Percentiles rank a stretch among this genome's conserved stretches.
These are phyloP conservation scores for Mycena latifolia DNA, from an alignment of 768 basidiomycete species.

Conservation along the genomic window DNA sequence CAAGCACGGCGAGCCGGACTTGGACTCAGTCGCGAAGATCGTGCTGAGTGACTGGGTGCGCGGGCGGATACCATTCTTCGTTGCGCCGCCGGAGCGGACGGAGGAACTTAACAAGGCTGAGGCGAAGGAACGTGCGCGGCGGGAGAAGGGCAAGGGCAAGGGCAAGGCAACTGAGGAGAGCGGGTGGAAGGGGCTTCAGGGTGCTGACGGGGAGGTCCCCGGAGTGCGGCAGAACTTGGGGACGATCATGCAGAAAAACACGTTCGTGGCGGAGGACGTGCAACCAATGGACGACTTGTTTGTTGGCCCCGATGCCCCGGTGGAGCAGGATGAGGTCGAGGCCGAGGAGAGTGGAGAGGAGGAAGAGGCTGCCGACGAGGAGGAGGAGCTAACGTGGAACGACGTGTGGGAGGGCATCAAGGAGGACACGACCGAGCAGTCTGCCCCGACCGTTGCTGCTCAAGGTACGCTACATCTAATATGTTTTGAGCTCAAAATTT, in stretches of 20 bases:
- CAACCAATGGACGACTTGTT: conserved; percentile 69
- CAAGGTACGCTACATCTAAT: conserved; percentile 41
- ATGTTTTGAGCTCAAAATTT: conserved; percentile 1
- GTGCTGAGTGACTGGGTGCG: conserved; percentile 97
- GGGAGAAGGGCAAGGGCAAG: conserved; percentile 61
- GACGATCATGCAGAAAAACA: conserved; percentile 90
- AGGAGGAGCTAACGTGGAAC: conserved; percentile 81
- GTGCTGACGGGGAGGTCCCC: conserved; percentile 53
- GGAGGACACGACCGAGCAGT: conserved; percentile 47
- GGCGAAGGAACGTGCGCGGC: conserved; percentile 63
- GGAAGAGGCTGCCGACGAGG: conserved; percentile 47
- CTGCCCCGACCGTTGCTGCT: conserved; percentile 38
- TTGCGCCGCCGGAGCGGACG: conserved; percentile 87
- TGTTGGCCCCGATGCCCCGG: conserved; percentile 57
- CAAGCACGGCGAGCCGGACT: conserved; percentile 95
- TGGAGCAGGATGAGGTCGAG: conserved; percentile 50
- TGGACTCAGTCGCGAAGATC: conserved; percentile 94
- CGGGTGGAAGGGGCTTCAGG: conserved; percentile 36
- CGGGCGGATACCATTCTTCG: conserved; percentile 97
- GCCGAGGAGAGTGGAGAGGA: conserved; percentile 57
- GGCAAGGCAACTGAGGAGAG: conserved; percentile 54
- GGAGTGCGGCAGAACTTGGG: conserved; percentile 90
- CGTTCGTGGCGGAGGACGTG: conserved; percentile 89
- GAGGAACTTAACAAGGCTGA: conserved; percentile 77
- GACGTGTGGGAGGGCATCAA: conserved; percentile 83